Conservation (phyloP, 306 rosid species). For the Trifolium subterraneum region DNA sequence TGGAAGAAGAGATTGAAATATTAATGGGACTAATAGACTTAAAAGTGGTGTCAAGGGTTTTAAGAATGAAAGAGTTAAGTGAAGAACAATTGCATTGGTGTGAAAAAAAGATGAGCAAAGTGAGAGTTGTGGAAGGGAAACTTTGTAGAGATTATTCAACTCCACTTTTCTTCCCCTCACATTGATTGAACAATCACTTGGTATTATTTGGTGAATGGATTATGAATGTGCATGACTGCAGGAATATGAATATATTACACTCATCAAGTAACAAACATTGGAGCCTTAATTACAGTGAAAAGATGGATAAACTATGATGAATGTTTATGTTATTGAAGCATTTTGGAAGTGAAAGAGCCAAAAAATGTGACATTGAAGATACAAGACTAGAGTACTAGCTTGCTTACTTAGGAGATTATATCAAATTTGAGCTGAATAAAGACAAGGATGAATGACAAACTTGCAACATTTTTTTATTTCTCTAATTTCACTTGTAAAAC, state of each 20-base stretch:
- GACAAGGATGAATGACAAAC: constrained; percentile 3
- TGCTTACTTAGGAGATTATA: constrained; percentile 17
- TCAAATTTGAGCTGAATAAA: constrained; percentile 44
- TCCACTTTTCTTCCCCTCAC: constrained; percentile 88
- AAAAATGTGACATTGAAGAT: constrained; percentile 51
- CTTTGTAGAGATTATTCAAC: constrained; percentile 82
- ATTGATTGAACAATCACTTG: constrained; percentile 11
- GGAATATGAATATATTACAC: not conserved
- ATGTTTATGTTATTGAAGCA: constrained; percentile 22
- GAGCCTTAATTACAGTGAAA: not conserved
- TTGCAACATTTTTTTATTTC: not conserved
- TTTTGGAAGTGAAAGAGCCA: constrained; percentile 48
- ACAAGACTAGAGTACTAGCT: constrained; percentile 30
- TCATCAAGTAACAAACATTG: constrained; percentile 47
- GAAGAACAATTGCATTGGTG: constrained; percentile 92
- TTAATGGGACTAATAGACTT: constrained; percentile 79
- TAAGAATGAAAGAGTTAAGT: constrained; percentile 67
- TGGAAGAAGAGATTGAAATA: constrained; percentile 77
- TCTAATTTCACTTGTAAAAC: not conserved
- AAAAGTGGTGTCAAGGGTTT: constrained; percentile 82
- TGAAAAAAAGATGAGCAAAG: constrained; percentile 93
- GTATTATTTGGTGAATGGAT: not conserved
- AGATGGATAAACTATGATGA: not conserved
- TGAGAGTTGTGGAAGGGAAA: constrained; percentile 65
- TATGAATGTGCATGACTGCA: not conserved